A percentile compares a stretch with the other conserved stretches of the same genome.
phyloP scores from a whole-genome alignment of 2,329 filamentous ascomycete genomes.

The Emericellopsis atlantica region DNA sequence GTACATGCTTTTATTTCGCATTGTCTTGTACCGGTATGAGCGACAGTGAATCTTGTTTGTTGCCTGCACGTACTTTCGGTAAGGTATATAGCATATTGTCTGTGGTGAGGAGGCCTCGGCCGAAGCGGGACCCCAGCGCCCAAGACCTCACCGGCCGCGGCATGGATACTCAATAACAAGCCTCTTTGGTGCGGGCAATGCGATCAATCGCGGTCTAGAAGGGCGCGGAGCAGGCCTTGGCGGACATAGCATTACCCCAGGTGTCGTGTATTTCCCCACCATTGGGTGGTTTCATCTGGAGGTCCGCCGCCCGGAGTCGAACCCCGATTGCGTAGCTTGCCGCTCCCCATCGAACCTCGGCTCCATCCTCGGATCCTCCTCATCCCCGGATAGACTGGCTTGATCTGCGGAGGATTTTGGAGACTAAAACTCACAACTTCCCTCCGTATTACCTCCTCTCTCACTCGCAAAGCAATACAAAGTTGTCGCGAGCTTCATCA shows the following conservation, averaged over 20 bases:
- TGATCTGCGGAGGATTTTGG: not conserved
- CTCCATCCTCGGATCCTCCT: not conserved
- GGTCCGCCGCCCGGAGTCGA: not conserved
- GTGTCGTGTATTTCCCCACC: too few species aligned
- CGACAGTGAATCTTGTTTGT: not conserved
- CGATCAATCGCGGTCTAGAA: too few species aligned
- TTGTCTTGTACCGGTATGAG: too few species aligned
- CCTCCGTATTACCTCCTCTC: not conserved
- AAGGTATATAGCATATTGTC: not conserved
- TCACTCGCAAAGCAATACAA: not conserved
- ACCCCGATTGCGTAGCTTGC: not conserved
- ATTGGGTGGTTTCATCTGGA: too few species aligned
- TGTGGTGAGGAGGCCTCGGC: not conserved
- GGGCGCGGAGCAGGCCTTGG: too few species aligned
- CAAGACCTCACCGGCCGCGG: not conserved
- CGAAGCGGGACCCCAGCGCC: not conserved
- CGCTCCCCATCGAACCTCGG: not conserved
- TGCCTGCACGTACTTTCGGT: not conserved
- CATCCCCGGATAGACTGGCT: not conserved
- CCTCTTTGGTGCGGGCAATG: not conserved
- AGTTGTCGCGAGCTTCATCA: conserved; percentile 10
- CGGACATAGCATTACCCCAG: too few species aligned
- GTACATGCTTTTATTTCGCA: too few species aligned
- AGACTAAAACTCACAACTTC: not conserved
- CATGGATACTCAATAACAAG: not conserved